Conservation (phyloP, 768 basidiomycete genomes). For the Kwoniella sp. region DNA sequence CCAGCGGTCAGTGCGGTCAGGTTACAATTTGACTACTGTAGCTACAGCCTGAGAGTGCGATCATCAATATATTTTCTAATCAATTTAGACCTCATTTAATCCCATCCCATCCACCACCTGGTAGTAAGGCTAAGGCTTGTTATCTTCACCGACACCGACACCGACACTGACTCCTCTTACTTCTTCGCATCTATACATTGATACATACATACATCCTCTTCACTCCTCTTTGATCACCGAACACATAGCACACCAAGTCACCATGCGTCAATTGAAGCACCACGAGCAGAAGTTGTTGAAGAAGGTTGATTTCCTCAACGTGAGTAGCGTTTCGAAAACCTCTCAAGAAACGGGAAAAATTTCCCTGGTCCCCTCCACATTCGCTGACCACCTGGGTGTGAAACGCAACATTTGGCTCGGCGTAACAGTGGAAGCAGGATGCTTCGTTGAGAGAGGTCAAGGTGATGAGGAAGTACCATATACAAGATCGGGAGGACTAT, state of each 20-base stretch:
- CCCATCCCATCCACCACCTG: no score
- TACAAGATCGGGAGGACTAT: slow-evolving; percentile 92
- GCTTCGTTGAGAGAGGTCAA: slow-evolving; percentile 84
- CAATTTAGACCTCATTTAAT: slow-evolving; percentile 1
- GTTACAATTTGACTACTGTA: neutral
- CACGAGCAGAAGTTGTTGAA: slow-evolving; percentile 94
- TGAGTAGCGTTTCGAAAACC: slow-evolving; percentile 57
- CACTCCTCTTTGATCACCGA: neutral
- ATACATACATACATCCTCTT: no score
- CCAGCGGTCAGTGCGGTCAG: no score
- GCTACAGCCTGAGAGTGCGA: neutral
- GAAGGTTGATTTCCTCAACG: slow-evolving; percentile 95
- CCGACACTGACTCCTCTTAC: no score
- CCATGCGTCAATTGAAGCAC: slow-evolving; percentile 87
- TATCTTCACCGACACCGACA: no score
- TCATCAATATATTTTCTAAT: neutral
- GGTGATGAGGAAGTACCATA: slow-evolving; percentile 92
- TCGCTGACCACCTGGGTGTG: slow-evolving; percentile 3
- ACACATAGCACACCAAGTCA: slow-evolving; percentile 13
- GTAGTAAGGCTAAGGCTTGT: no score
- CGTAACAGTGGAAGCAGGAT: slow-evolving; percentile 90
- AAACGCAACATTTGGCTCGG: no score
- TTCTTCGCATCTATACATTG: no score
- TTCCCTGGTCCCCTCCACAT: slow-evolving; percentile 8
- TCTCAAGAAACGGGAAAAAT: slow-evolving; percentile 13